These are phyloP conservation scores for Kentomonas sorsogonicus DNA, from an alignment of 208 protist genomes.

Conservation along the genomic window DNA sequence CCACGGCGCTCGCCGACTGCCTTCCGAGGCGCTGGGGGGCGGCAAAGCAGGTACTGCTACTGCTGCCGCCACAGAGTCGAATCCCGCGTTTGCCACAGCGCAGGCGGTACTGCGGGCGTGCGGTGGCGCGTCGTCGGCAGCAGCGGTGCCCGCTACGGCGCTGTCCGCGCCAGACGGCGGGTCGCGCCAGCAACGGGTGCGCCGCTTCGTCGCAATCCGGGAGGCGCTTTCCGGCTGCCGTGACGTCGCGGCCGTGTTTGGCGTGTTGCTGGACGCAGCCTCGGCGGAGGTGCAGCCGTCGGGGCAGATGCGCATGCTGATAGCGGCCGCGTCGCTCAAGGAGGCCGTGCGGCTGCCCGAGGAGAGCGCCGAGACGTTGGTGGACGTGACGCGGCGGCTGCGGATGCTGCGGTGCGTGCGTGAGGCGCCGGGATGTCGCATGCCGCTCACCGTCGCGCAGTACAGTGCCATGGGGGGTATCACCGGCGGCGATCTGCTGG, in stretches of 20 bases:
- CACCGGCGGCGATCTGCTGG: neutral
- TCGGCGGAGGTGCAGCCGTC: constrained; percentile 27
- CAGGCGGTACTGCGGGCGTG: constrained; percentile 24
- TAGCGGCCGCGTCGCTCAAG: constrained; percentile 28
- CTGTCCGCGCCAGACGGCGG: neutral
- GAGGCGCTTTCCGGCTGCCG: neutral
- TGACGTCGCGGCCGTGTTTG: constrained; percentile 10
- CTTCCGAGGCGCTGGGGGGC: too few species aligned
- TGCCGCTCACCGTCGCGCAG: constrained; percentile 20
- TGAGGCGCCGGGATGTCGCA: constrained; percentile 19
- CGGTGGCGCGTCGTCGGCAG: neutral
- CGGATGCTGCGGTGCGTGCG: constrained; percentile 33
- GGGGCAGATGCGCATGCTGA: constrained; percentile 35
- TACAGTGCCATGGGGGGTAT: constrained; percentile 14
- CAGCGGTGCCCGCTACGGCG: neutral
- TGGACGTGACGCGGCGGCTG: constrained; percentile 33
- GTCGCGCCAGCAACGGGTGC: constrained; percentile 1
- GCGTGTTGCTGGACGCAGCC: constrained; percentile 32
- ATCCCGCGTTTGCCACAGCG: constrained; percentile 23
- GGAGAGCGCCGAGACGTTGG: constrained; percentile 18
- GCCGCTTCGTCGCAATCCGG: neutral
- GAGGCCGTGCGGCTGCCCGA: constrained; percentile 20
- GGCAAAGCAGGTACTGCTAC: too few species aligned
- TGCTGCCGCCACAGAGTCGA: too few species aligned
- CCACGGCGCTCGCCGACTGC: too few species aligned